Evolutionary conservation across 768 basidiomycete genomes (phyloP).

Genomic region (Mycena belliarum): DNA sequence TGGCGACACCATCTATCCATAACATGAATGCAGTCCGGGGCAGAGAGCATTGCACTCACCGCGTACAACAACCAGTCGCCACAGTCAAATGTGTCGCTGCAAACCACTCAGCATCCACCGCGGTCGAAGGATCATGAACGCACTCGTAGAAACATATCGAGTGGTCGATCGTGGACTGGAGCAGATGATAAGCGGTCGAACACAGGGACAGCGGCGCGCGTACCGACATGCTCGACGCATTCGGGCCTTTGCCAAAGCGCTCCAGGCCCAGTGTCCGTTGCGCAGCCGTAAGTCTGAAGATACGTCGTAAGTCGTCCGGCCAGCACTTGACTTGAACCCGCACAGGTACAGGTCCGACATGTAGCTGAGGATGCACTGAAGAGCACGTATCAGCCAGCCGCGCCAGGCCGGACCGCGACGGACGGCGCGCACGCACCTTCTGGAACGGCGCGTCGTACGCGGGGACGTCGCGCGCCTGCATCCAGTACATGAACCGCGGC

Average conservation of each 20-base stretch:
- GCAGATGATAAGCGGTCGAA: neutral
- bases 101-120: neutral
- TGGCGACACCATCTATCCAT: conserved; percentile 59
- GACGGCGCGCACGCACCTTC: conserved; percentile 53
- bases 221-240: conserved; percentile 62
- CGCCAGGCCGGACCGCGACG: no score
- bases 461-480: conserved; percentile 70
- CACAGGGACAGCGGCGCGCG: conserved; percentile 23
- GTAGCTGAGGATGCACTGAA: conserved; percentile 81
- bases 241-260: conserved; percentile 48
- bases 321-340: conserved; percentile 24
- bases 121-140: conserved; percentile 21
- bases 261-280: conserved; percentile 55
- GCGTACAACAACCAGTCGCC: conserved; percentile 82
- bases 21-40: neutral
- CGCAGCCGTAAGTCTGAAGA: conserved; percentile 55
- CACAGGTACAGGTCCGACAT: conserved; percentile 81
- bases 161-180: conserved; percentile 44
- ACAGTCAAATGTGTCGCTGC: conserved; percentile 72
- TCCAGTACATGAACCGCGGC: conserved; percentile 71
- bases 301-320: neutral
- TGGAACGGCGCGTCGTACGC: conserved; percentile 73
- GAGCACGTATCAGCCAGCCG: no score
- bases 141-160: conserved; percentile 79
- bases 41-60: conserved; percentile 42